Evolutionary conservation across 257 asterid genomes (phyloP).

Genomic region (Petunia secreta): DNA sequence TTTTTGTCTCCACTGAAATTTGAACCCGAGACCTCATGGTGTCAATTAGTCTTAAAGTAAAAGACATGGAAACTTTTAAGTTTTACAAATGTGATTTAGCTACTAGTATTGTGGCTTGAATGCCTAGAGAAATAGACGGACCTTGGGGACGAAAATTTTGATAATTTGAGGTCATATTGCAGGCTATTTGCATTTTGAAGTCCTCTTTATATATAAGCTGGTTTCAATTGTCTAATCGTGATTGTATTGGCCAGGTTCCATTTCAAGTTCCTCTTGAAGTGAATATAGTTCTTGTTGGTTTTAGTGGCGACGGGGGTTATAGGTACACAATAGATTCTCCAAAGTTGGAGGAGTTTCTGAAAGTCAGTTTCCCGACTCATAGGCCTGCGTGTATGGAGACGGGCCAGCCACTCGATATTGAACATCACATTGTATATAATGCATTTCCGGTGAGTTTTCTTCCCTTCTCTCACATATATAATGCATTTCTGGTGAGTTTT

Average conservation of each 20-base stretch:
- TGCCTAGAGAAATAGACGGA: background rate
- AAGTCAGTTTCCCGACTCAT: slow-evolving; percentile 81
- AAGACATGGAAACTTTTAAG: background rate
- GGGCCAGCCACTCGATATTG: slow-evolving; percentile 95
- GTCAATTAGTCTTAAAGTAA: slow-evolving; percentile 4
- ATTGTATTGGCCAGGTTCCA: slow-evolving; percentile 70
- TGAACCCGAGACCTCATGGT: too few relatives aligned
- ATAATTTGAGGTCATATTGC: background rate
- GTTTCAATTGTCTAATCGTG: slow-evolving; percentile 29
- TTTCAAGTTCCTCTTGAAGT: slow-evolving; percentile 99
- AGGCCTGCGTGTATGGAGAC: slow-evolving; percentile 96
- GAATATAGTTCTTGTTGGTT: slow-evolving; percentile 89
- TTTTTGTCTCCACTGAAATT: too few relatives aligned
- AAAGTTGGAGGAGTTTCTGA: slow-evolving; percentile 87
- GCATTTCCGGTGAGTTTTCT: slow-evolving; percentile 73
- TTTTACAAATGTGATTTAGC: slow-evolving; percentile 1
- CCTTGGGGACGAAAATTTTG: background rate
- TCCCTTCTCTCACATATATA: slow-evolving; percentile 30
- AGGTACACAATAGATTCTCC: slow-evolving; percentile 78
- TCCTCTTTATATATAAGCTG: slow-evolving; percentile 14
- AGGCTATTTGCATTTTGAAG: background rate
- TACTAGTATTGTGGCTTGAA: background rate
- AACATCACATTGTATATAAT: slow-evolving; percentile 90
- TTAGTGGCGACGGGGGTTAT: slow-evolving; percentile 90
- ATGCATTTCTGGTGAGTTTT: slow-evolving; percentile 78